Evolutionary conservation across 78 protist species (phyloP).

Genomic region (Creolimax fragrantissima): DNA sequence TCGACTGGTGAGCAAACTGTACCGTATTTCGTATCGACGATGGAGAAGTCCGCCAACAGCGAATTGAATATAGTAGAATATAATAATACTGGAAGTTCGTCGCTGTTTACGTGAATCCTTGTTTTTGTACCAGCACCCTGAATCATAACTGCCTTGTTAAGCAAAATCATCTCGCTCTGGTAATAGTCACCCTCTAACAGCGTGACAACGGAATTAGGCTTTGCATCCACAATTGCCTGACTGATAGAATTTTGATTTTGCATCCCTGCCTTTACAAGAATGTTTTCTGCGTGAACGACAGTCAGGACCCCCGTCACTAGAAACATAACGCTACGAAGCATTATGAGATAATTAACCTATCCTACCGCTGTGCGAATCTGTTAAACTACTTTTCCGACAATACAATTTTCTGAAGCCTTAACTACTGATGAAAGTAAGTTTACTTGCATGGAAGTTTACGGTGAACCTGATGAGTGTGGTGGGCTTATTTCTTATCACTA

Average conservation of each 20-base stretch:
- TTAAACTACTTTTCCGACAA: no score
- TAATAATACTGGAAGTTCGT: neutral
- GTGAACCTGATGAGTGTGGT: no score
- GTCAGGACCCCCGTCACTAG: no score
- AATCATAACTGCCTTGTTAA: neutral
- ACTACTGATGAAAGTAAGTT: no score
- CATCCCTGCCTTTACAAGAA: neutral
- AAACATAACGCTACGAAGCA: no score
- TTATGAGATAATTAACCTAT: no score
- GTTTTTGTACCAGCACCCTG: neutral
- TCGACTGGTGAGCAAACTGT: neutral
- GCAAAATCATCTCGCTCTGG: neutral
- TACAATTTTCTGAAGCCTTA: no score
- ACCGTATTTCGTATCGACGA: neutral
- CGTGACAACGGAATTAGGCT: neutral
- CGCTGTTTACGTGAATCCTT: neutral
- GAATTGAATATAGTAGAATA: neutral
- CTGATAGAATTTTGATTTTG: neutral
- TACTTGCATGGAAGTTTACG: no score
- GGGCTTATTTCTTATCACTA: no score
- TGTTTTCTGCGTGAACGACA: neutral
- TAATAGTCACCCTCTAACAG: neutral
- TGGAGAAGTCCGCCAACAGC: neutral
- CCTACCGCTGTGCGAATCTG: no score
- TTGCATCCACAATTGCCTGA: neutral